Percentiles rank a stretch among this genome's conserved stretches.
phyloP scores from a whole-genome alignment of 805 yeast genomes.

The Saccharomycopsis amapae region DNA sequence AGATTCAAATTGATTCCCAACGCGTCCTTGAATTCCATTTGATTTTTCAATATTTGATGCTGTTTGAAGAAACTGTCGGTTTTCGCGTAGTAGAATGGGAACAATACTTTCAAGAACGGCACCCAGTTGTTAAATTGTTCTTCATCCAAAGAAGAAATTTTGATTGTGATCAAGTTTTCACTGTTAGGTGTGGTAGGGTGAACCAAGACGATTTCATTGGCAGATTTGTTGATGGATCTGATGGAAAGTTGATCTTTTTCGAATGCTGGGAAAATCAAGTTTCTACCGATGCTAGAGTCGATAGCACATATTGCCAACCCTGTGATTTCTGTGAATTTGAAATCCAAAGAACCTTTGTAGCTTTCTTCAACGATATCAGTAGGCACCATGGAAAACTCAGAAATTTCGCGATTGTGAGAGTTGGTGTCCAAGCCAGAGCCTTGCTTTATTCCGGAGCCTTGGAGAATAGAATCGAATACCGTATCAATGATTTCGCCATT shows the following conservation, averaged over 20 bases:
- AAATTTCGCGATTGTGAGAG: conserved; percentile 10
- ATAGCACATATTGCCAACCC: conserved; percentile 27
- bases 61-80: conserved; percentile 66
- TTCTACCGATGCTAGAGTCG: conserved; percentile 26
- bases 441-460: too few species aligned
- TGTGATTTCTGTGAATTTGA: conserved; percentile 14
- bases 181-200: neutral
- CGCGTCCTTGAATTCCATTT: conserved; percentile 4
- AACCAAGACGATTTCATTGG: conserved; percentile 14
- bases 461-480: too few species aligned
- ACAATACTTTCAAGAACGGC: conserved; percentile 15
- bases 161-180: conserved; percentile 4
- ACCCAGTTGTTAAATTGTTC: conserved; percentile 19
- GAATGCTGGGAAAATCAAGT: conserved; percentile 32
- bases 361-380: conserved; percentile 19
- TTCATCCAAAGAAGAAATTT: conserved; percentile 15
- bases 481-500: conserved; percentile 10
- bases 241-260: conserved; percentile 27
- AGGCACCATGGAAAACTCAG: conserved; percentile 10
- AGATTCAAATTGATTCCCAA: conserved; percentile 16
- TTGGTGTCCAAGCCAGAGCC: neutral
- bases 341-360: conserved; percentile 17
- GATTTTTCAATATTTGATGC: conserved; percentile 50
- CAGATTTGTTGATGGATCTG: conserved; percentile 14
- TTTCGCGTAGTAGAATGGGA: conserved; percentile 47